Evolutionary conservation across 371 early-diverging fungal species (phyloP).

Genomic region (Homolaphlyctis polyrhiza): DNA sequence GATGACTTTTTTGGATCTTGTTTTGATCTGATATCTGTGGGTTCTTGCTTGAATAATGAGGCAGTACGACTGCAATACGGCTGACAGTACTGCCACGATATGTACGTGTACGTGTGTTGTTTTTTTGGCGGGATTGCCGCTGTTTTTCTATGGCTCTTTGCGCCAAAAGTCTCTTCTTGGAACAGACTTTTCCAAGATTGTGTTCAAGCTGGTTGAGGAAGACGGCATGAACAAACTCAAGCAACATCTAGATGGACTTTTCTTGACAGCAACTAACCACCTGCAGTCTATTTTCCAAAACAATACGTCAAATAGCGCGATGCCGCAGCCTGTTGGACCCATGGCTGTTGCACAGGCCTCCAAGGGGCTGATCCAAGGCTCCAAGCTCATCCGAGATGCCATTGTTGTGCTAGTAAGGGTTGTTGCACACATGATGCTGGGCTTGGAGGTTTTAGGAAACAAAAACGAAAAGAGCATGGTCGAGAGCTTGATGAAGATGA

Average conservation of each 20-base stretch:
- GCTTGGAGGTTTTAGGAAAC: conserved; percentile 1
- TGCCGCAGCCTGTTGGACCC: too few relatives aligned
- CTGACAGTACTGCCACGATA: too few relatives aligned
- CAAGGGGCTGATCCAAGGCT: conserved; percentile 5
- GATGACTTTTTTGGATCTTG: conserved; percentile 31
- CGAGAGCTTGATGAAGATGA: conserved; percentile 3
- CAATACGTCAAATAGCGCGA: too few relatives aligned
- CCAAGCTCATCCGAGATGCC: conserved; percentile 10
- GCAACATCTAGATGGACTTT: neutral
- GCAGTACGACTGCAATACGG: too few relatives aligned
- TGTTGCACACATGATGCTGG: conserved; percentile 14
- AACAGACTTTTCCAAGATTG: neutral
- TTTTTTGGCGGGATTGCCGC: neutral
- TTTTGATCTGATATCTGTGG: conserved; percentile 26
- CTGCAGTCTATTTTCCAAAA: neutral
- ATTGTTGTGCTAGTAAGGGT: conserved; percentile 9
- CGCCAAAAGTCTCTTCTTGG: neutral
- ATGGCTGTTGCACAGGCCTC: neutral
- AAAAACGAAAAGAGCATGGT: conserved; percentile 2
- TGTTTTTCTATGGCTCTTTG: too few relatives aligned
- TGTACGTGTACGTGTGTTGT: neutral
- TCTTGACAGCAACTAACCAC: conserved; percentile 1
- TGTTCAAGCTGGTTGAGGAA: conserved; percentile 1
- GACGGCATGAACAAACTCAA: neutral
- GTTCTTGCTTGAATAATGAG: too few relatives aligned